Conservation (phyloP, 2,329 filamentous ascomycete genomes). For the Fusarium domesticum region DNA sequence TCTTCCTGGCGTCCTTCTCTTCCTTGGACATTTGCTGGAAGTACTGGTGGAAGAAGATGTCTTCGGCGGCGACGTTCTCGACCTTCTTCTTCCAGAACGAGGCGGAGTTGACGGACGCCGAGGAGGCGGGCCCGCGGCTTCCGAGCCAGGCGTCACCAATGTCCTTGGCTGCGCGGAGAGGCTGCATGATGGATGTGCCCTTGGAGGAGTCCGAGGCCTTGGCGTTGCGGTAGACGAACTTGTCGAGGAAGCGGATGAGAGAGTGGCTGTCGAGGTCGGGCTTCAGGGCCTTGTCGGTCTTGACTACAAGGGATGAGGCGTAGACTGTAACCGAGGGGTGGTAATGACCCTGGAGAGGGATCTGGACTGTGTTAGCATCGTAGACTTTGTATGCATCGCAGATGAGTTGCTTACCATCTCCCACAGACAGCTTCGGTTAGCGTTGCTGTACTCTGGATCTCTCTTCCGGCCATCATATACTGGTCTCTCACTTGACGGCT, state of each 20-base stretch:
- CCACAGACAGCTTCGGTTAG: slow-evolving; percentile 92
- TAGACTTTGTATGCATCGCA: not conserved
- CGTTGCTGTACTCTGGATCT: slow-evolving; percentile 87
- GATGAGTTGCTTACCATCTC: slow-evolving; percentile 61
- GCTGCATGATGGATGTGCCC: slow-evolving; percentile 95
- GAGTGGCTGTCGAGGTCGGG: slow-evolving; percentile 88
- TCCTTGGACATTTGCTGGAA: slow-evolving; percentile 73
- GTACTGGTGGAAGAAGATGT: slow-evolving; percentile 98
- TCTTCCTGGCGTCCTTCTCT: slow-evolving; percentile 52
- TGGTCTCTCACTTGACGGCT: slow-evolving; percentile 38
- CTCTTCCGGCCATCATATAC: slow-evolving; percentile 86
- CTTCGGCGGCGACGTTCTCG: slow-evolving; percentile 84
- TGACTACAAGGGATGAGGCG: slow-evolving; percentile 67
- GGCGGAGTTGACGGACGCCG: slow-evolving; percentile 70
- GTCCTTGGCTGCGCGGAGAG: slow-evolving; percentile 56
- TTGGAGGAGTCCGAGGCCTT: slow-evolving; percentile 67
- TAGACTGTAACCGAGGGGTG: slow-evolving; percentile 91
- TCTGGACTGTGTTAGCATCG: slow-evolving; percentile 28
- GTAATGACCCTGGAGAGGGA: slow-evolving; percentile 62
- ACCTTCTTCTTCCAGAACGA: slow-evolving; percentile 87
- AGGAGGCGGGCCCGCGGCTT: slow-evolving; percentile 44
- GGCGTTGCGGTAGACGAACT: slow-evolving; percentile 95
- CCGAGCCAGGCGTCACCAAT: slow-evolving; percentile 56
- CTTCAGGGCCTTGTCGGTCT: slow-evolving; percentile 73
- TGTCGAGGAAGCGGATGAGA: slow-evolving; percentile 92